These are phyloP conservation scores for Melampsora larici-populina DNA, from an alignment of 1,284 basidiomycete species.

Conservation along the genomic window DNA sequence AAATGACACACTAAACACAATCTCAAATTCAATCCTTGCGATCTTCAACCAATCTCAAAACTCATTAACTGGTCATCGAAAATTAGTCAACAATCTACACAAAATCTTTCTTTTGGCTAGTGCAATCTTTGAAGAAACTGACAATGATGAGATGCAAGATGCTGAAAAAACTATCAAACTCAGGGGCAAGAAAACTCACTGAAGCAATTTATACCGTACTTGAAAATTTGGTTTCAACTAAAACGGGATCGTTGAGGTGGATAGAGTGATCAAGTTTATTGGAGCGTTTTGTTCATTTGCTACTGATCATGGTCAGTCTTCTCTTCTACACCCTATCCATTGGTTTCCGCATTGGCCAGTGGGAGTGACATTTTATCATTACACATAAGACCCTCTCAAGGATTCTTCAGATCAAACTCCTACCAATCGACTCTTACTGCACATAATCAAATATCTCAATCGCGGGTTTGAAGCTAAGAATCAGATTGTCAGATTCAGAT, in stretches of 20 bases:
- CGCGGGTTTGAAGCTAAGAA: conserved; percentile 83
- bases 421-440: conserved; percentile 47
- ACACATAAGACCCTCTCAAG: conserved; percentile 20
- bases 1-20: conserved; percentile 9
- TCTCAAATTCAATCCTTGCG: conserved; percentile 15
- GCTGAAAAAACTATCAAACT: conserved; percentile 57
- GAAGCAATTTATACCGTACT: conserved; percentile 62
- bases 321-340: background rate
- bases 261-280: conserved; percentile 79
- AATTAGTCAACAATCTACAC: conserved; percentile 82
- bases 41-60: conserved; percentile 75
- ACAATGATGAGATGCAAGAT: conserved; percentile 56
- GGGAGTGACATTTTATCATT: too few relatives aligned
- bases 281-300: conserved; percentile 75
- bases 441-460: conserved; percentile 71
- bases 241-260: conserved; percentile 79
- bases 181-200: conserved; percentile 70
- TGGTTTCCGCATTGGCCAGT: conserved; percentile 4
- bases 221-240: conserved; percentile 62
- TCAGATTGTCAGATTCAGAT: conserved; percentile 78
- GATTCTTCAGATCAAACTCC: conserved; percentile 44
- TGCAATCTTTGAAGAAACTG: conserved; percentile 60
- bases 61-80: conserved; percentile 79
- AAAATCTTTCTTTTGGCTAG: conserved; percentile 73
- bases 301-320: conserved; percentile 67